Evolutionary conservation across 2,329 filamentous ascomycete genomes (phyloP).

Genomic region (Davidsoniella virescens): DNA sequence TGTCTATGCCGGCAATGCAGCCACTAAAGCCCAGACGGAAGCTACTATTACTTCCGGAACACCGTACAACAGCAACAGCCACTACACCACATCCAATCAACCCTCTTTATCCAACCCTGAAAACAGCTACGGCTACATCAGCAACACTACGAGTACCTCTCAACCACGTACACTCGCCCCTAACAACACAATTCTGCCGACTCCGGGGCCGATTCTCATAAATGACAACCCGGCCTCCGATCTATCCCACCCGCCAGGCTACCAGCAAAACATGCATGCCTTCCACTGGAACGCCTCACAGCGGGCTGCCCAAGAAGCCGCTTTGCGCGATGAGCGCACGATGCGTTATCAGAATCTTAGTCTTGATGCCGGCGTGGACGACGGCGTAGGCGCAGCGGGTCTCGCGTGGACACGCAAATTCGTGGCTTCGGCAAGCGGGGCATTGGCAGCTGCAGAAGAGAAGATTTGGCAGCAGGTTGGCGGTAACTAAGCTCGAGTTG

Average conservation of each 20-base stretch:
- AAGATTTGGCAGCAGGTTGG: slow-evolving; percentile 37
- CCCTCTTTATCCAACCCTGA: no score
- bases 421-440: slow-evolving; percentile 39
- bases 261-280: slow-evolving; percentile 38
- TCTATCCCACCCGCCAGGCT: slow-evolving; percentile 35
- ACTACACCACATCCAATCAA: no score
- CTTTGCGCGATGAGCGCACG: slow-evolving; percentile 17
- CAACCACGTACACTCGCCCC: no score
- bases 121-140: no score
- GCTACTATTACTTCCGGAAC: no score
- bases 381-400: slow-evolving; percentile 37
- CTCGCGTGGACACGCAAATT: slow-evolving; percentile 29
- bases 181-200: no score
- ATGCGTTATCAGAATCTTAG: slow-evolving; percentile 8
- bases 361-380: slow-evolving; percentile 21
- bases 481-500: no score
- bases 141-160: no score
- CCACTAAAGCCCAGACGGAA: no score
- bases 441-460: slow-evolving; percentile 39
- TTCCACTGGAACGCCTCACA: slow-evolving; percentile 34
- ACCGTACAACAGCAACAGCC: no score
- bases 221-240: slow-evolving; percentile 26
- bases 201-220: no score
- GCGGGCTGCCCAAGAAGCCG: slow-evolving; percentile 24
- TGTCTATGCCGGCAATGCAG: no score